These are phyloP conservation scores for Ustilago sp. DNA, from an alignment of 1,284 basidiomycete genomes.

Conservation along the genomic window DNA sequence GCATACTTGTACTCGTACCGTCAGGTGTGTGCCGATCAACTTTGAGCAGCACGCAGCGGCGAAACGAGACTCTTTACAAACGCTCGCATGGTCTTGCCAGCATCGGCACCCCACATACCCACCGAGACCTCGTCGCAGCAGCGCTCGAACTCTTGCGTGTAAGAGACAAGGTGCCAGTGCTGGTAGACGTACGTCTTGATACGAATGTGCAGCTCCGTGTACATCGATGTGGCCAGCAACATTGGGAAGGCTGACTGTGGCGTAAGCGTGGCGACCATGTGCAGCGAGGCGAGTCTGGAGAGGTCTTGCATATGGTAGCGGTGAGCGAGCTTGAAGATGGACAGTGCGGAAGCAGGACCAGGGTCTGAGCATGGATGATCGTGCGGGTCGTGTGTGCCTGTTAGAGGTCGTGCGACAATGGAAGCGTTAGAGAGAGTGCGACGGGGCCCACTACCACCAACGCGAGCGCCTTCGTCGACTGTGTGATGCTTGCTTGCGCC, in stretches of 20 bases:
- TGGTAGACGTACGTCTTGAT: slow-evolving; percentile 65
- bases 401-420: background rate
- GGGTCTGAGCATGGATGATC: slow-evolving; percentile 77
- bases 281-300: slow-evolving; percentile 77
- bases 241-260: slow-evolving; percentile 79
- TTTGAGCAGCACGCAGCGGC: slow-evolving; percentile 23
- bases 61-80: slow-evolving; percentile 49
- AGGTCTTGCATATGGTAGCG: slow-evolving; percentile 79
- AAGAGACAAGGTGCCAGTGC: slow-evolving; percentile 57
- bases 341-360: slow-evolving; percentile 73
- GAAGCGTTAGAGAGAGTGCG: slow-evolving; percentile 20
- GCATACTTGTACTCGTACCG: background rate
- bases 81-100: slow-evolving; percentile 51
- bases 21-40: background rate
- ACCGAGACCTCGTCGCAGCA: slow-evolving; percentile 65
- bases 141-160: slow-evolving; percentile 60
- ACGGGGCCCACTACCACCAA: background rate
- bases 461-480: slow-evolving; percentile 7
- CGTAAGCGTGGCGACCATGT: slow-evolving; percentile 80
- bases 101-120: slow-evolving; percentile 60
- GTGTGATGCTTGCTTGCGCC: slow-evolving; percentile 19
- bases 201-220: slow-evolving; percentile 55
- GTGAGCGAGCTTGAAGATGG: slow-evolving; percentile 84
- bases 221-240: slow-evolving; percentile 73
- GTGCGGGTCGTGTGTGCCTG: slow-evolving; percentile 75